Conservation (phyloP, 148 eudicot species). For the Beta vulgaris region DNA sequence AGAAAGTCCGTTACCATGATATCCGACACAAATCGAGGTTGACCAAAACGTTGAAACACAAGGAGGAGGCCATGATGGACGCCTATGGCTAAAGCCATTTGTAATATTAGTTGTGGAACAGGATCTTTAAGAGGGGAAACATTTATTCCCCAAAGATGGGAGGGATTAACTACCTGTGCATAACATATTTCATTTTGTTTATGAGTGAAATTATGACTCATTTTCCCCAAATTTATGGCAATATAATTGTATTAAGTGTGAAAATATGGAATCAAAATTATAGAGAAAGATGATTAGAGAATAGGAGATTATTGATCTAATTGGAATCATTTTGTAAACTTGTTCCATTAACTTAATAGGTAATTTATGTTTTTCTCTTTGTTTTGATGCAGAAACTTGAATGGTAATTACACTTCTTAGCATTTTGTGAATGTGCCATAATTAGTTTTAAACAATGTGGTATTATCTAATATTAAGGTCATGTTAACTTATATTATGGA, state of each 20-base stretch:
- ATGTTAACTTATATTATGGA: background rate
- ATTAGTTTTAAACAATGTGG: background rate
- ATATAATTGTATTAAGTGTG: background rate
- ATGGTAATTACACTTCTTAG: no score
- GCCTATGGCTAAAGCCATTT: conserved; percentile 37
- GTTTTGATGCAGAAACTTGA: background rate
- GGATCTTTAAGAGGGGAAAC: conserved; percentile 22
- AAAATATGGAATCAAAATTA: background rate
- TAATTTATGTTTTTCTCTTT: no score
- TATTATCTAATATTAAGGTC: background rate
- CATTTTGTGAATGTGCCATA: background rate
- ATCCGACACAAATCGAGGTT: conserved; percentile 38
- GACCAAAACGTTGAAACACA: conserved; percentile 30
- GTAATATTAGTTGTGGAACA: conserved; percentile 44
- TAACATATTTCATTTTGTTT: conserved; percentile 16
- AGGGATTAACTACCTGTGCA: conserved; percentile 1
- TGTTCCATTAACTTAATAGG: no score
- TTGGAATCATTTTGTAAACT: no score
- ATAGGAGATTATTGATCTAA: no score
- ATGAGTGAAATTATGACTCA: background rate
- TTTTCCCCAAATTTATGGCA: background rate
- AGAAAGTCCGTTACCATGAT: conserved; percentile 33
- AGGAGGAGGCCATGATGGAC: conserved; percentile 36
- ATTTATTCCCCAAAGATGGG: conserved; percentile 10
- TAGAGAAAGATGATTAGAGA: background rate